phyloP scores from a whole-genome alignment of 371 early-diverging fungal genomes.

The Entomophthora muscae region DNA sequence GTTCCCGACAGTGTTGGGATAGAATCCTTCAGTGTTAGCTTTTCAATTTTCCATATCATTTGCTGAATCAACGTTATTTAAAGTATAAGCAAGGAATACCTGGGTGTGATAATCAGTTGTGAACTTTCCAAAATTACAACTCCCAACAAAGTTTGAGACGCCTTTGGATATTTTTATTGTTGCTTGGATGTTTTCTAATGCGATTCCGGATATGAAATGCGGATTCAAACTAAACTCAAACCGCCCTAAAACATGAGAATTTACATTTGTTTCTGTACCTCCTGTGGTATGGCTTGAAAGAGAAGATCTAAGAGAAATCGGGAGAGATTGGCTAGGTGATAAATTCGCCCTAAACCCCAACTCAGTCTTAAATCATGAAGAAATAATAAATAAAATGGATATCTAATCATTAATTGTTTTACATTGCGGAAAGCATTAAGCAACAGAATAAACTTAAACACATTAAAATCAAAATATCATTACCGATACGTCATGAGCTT shows the following conservation, averaged over 20 bases:
- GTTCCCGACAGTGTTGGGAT: slow-evolving; percentile 42
- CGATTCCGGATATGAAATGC: slow-evolving; percentile 40
- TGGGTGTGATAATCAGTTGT: slow-evolving; percentile 57
- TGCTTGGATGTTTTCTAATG: slow-evolving; percentile 40
- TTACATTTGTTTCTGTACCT: slow-evolving; percentile 9
- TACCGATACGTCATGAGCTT: slow-evolving; percentile 70
- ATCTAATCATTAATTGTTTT: neutral
- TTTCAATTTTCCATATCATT: slow-evolving; percentile 48
- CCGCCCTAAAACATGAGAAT: slow-evolving; percentile 19
- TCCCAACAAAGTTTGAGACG: slow-evolving; percentile 31
- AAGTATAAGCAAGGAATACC: slow-evolving; percentile 16
- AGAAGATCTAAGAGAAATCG: slow-evolving; percentile 42
- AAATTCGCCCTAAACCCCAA: slow-evolving; percentile 30
- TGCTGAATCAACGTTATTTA: slow-evolving; percentile 13
- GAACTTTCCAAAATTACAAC: slow-evolving; percentile 43
- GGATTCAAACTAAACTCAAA: slow-evolving; percentile 47
- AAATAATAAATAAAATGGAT: too few relatives aligned
- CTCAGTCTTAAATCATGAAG: too few relatives aligned
- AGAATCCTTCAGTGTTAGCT: slow-evolving; percentile 31
- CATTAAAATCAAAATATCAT: neutral
- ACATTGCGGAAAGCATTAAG: neutral
- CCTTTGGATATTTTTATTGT: slow-evolving; percentile 41
- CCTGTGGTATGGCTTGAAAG: slow-evolving; percentile 28
- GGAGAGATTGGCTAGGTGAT: slow-evolving; percentile 37
- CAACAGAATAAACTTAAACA: neutral